phyloP scores from a whole-genome alignment of 2,329 filamentous ascomycete species.

The Lecanicillium sp. region DNA sequence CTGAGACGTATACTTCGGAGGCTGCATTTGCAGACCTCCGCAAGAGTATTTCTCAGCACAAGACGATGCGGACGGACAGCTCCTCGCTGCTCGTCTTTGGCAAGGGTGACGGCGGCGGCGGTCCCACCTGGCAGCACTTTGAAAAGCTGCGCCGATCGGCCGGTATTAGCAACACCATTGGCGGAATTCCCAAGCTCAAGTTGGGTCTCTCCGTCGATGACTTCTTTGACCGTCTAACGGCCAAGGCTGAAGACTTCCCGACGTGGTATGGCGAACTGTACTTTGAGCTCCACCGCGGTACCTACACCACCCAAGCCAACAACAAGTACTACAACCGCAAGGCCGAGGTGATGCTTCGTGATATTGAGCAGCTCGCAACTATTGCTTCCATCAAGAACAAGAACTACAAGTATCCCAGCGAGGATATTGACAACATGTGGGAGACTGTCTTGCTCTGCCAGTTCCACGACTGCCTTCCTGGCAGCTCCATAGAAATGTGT shows the following conservation, averaged over 20 bases:
- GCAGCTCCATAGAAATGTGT: slow-evolving; percentile 95
- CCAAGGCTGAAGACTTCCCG: slow-evolving; percentile 71
- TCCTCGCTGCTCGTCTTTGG: slow-evolving; percentile 91
- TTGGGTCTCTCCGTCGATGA: slow-evolving; percentile 88
- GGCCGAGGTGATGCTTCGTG: slow-evolving; percentile 76
- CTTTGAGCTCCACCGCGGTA: slow-evolving; percentile 94
- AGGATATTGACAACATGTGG: slow-evolving; percentile 95
- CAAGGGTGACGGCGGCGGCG: slow-evolving; percentile 93
- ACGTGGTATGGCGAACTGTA: slow-evolving; percentile 99
- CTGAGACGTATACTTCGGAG: slow-evolving; percentile 91
- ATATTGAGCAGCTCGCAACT: slow-evolving; percentile 83
- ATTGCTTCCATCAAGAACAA: slow-evolving; percentile 68
- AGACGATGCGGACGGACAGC: slow-evolving; percentile 88
- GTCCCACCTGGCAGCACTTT: slow-evolving; percentile 86
- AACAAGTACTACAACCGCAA: slow-evolving; percentile 94
- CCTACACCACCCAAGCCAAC: slow-evolving; percentile 94
- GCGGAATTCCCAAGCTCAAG: slow-evolving; percentile 73
- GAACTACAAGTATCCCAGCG: slow-evolving; percentile 84
- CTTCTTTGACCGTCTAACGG: slow-evolving; percentile 81
- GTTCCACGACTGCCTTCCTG: slow-evolving; percentile 95
- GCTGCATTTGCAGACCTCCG: slow-evolving; percentile 93
- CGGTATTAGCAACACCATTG: slow-evolving; percentile 81
- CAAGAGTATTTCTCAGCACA: slow-evolving; percentile 85
- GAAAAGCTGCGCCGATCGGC: slow-evolving; percentile 92
- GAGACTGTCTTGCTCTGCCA: slow-evolving; percentile 86